Conservation (phyloP, 2,329 filamentous ascomycete genomes). For the Penicillium crustosum region DNA sequence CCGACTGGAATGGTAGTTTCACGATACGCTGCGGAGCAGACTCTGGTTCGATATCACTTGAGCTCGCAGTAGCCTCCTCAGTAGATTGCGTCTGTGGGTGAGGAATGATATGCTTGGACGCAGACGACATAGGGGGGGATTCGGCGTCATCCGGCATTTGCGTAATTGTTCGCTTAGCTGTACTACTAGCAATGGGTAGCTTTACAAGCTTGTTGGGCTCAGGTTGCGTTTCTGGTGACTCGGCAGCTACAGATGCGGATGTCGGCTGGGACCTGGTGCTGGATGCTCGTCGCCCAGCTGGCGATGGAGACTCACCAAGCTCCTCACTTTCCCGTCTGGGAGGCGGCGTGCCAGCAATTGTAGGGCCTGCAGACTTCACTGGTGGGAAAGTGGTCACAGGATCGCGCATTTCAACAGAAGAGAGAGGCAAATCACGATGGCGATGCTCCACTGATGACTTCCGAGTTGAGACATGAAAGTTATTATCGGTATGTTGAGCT, state of each 20-base stretch:
- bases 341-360: conserved; percentile 21
- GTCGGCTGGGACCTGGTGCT: conserved; percentile 1
- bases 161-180: conserved; percentile 4
- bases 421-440: conserved; percentile 27
- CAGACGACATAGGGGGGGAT: not conserved
- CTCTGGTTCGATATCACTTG: not conserved
- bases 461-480: not conserved
- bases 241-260: not conserved
- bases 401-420: conserved; percentile 25
- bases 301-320: conserved; percentile 25
- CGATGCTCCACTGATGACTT: conserved; percentile 2
- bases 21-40: not conserved
- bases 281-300: conserved; percentile 4
- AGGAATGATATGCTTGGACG: not conserved
- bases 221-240: not conserved
- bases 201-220: not conserved
- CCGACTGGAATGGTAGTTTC: not conserved
- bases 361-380: conserved; percentile 1
- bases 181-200: not conserved
- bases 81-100: not conserved
- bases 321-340: conserved; percentile 29
- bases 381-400: not conserved
- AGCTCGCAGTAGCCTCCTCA: not conserved
- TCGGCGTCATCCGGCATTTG: conserved; percentile 5
- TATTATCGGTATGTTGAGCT: not conserved